These are phyloP conservation scores for Yamadazyma kitorensis DNA, from an alignment of 805 yeast genomes.

Conservation along the genomic window DNA sequence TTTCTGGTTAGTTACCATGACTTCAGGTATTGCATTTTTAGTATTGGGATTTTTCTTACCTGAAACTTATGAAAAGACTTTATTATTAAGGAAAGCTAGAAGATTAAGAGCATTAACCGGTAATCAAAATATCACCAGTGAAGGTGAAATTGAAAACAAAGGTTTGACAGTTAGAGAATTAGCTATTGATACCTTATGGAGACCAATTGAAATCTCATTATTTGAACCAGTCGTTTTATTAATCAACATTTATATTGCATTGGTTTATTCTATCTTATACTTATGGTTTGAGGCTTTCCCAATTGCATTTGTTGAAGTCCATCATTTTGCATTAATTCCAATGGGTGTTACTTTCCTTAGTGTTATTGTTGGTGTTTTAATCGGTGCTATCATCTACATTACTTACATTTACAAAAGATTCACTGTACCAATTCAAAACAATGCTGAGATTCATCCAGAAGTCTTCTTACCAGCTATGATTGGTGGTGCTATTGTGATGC, in stretches of 20 bases:
- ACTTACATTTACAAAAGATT: conserved; percentile 22
- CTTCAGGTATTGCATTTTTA: conserved; percentile 36
- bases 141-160: conserved; percentile 34
- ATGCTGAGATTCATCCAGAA: conserved; percentile 36
- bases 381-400: conserved; percentile 34
- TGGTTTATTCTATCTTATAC: conserved; percentile 53
- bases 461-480: conserved; percentile 39
- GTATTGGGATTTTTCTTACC: conserved; percentile 42
- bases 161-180: conserved; percentile 18
- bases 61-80: conserved; percentile 45
- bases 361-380: conserved; percentile 43
- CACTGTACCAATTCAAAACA: conserved; percentile 20
- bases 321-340: conserved; percentile 46
- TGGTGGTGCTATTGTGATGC: conserved; percentile 39
- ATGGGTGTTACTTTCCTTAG: conserved; percentile 48
- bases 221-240: conserved; percentile 58
- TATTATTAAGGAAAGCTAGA: conserved; percentile 46
- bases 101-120: conserved; percentile 51
- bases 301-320: conserved; percentile 44
- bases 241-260: conserved; percentile 49
- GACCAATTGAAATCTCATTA: conserved; percentile 49
- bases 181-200: conserved; percentile 36
- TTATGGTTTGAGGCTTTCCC: conserved; percentile 55
- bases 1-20: conserved; percentile 49
- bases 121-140: conserved; percentile 39